Percentiles rank a stretch among this genome's conserved stretches.
phyloP scores from a whole-genome alignment of 352 stramenopile genomes.

The Pythium dissimile region DNA sequence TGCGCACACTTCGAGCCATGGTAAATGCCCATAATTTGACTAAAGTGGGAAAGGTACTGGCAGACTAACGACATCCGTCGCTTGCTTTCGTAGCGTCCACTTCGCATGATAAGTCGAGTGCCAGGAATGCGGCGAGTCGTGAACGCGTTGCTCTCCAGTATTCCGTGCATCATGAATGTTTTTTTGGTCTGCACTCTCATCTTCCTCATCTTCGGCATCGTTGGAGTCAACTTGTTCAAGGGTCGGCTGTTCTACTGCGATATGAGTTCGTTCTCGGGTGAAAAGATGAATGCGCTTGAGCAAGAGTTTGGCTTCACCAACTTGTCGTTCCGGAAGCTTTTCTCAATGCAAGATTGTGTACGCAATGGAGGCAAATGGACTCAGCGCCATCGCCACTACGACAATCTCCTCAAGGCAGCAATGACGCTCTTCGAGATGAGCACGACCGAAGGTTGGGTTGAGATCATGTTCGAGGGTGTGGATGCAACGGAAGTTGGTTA shows the following conservation, averaged over 20 bases:
- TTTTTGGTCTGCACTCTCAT: slow-evolving; percentile 86
- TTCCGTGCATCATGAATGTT: slow-evolving; percentile 77
- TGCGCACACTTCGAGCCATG: slow-evolving; percentile 64
- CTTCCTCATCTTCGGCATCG: slow-evolving; percentile 83
- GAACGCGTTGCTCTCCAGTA: slow-evolving; percentile 65
- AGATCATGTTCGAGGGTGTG: slow-evolving; percentile 76
- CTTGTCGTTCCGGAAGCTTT: slow-evolving; percentile 40
- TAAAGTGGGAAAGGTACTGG: too few species aligned
- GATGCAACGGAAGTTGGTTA: slow-evolving; percentile 61
- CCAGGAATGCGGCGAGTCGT: slow-evolving; percentile 76
- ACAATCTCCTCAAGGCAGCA: slow-evolving; percentile 57
- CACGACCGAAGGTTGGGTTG: slow-evolving; percentile 83
- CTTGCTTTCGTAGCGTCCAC: slow-evolving; percentile 24
- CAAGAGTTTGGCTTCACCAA: slow-evolving; percentile 33
- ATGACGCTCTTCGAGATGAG: slow-evolving; percentile 82
- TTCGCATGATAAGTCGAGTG: slow-evolving; percentile 67
- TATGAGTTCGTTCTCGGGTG: slow-evolving; percentile 32
- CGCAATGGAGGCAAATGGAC: slow-evolving; percentile 26
- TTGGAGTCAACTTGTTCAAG: slow-evolving; percentile 77
- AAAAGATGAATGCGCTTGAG: slow-evolving; percentile 23
- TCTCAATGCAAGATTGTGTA: slow-evolving; percentile 33
- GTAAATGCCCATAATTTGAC: slow-evolving; percentile 18
- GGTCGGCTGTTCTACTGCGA: slow-evolving; percentile 74
- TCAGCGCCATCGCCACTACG: slow-evolving; percentile 46
- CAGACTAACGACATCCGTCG: neutral